Evolutionary conservation across 257 asterid genomes (phyloP).

Genomic region (Leptodermis oblonga): DNA sequence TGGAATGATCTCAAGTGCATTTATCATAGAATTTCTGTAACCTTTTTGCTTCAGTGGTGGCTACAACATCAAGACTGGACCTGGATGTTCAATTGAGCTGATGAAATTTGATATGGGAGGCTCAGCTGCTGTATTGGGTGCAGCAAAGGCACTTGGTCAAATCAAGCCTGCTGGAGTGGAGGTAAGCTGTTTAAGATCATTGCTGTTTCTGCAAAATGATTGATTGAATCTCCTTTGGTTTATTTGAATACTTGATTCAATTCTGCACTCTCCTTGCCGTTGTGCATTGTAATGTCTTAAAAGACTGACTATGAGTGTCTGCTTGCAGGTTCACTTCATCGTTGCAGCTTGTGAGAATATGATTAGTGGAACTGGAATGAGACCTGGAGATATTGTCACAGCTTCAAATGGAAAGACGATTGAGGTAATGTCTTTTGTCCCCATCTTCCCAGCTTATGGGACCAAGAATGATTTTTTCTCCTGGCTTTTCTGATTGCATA

Average conservation of each 20-base stretch:
- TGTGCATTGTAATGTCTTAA: background rate
- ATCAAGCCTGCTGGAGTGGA: conserved; percentile 97
- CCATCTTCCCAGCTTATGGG: background rate
- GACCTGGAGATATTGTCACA: conserved; percentile 87
- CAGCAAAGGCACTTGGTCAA: conserved; percentile 95
- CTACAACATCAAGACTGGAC: conserved; percentile 96
- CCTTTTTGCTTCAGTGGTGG: conserved; percentile 65
- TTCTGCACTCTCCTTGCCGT: background rate
- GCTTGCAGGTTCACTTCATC: conserved; percentile 78
- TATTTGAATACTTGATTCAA: background rate
- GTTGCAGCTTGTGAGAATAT: conserved; percentile 97
- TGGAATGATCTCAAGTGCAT: background rate
- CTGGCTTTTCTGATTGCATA: background rate
- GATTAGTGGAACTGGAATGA: conserved; percentile 97
- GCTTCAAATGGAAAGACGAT: conserved; percentile 96
- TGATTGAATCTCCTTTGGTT: conserved; percentile 9
- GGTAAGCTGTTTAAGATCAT: conserved; percentile 34
- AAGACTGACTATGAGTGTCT: conserved; percentile 12
- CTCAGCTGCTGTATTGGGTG: conserved; percentile 94
- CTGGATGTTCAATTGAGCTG: conserved; percentile 82
- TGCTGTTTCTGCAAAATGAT: conserved; percentile 6
- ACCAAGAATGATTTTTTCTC: background rate
- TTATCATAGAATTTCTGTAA: background rate
- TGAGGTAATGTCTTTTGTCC: conserved; percentile 44
- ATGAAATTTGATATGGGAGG: conserved; percentile 99